These are phyloP conservation scores for Asterella californica DNA, from an alignment of 225 moss, liverwort and hornwort species.

Conservation along the genomic window DNA sequence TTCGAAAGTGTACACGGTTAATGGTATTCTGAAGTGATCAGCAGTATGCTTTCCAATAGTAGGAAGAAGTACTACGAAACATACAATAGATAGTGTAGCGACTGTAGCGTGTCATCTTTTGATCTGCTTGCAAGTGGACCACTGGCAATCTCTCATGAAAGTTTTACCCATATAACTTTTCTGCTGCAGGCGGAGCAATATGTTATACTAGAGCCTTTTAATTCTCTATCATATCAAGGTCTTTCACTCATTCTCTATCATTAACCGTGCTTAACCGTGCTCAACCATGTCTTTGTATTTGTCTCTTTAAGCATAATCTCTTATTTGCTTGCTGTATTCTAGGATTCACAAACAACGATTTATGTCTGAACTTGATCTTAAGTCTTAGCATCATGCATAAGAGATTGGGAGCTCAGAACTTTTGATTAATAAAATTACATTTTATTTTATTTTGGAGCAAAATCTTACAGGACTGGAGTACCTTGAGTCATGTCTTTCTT, in stretches of 20 bases:
- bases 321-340: not conserved
- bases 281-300: not conserved
- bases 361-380: too few species aligned
- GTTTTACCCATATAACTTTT: not conserved
- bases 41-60: not conserved
- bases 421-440: not conserved
- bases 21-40: not conserved
- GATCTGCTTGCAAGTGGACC: too few species aligned
- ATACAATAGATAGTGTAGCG: too few species aligned
- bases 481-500: slow-evolving; percentile 39
- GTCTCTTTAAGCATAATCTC: not conserved
- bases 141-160: too few species aligned
- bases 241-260: not conserved
- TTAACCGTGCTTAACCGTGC: not conserved
- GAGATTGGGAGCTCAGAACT: too few species aligned
- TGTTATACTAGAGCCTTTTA: slow-evolving; percentile 40
- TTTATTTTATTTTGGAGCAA: not conserved
- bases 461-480: slow-evolving; percentile 47
- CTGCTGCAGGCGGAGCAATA: slow-evolving; percentile 29
- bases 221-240: slow-evolving; percentile 36
- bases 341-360: not conserved
- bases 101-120: too few species aligned
- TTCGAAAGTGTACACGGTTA: not conserved
- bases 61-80: not conserved
- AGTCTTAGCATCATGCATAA: not conserved